Base-by-base conservation (phyloP, 1,284 basidiomycete genomes). In the Volvariella volvacea region DNA sequence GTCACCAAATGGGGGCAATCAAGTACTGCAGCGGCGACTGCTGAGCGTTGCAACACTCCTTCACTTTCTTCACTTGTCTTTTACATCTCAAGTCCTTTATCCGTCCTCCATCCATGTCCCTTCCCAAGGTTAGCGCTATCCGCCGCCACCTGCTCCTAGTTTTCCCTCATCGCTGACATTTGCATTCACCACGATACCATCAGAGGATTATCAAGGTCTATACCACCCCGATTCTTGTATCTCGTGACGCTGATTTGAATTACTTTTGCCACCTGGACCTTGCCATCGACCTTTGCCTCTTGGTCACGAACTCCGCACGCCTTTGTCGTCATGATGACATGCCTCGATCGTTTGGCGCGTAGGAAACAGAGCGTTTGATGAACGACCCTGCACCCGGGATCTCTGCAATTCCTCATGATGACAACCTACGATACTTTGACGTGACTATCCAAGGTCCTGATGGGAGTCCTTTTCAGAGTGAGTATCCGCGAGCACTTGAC, bases 361-460 rank as follows among this genome's bases (percentile, higher is more conserved):
- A 98, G 95, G 95, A 99, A 76, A 99, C 95, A 34, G 94, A 98
- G 65, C 80, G 96, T 41, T 84, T 99, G 25, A 83, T 95, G 43
- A 84, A 91, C 37, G 95, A 99, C 67, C 92, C 95, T 30, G 92
- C 93, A 2, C 95, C 95, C 20, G 95, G 95, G 41, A 99, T 99
- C 54, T 80, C 88, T 20, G 96, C 95, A 15, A 69, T 76, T 8
- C 93, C 95, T 4, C 95, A 99, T 58, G 94, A 99, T 12, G 95
- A 99, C 62, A 99, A 99, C 68, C 71, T 99, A 48, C 78, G 95
- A 43, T 98, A 99, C 73, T 99, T 99, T 70, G 93, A 99, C 70
- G 95, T 99, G 37, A 88, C 91, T 42, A 95, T 99, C 56, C 78
- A 91, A 53, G 95, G 95, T 22, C 95, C 95, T 1, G 87, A 86